Evolutionary conservation across 108 stramenopile genomes (phyloP), one percentile per base, ranked within the genome.

Genomic region (Nannochloropsis salina): DNA sequence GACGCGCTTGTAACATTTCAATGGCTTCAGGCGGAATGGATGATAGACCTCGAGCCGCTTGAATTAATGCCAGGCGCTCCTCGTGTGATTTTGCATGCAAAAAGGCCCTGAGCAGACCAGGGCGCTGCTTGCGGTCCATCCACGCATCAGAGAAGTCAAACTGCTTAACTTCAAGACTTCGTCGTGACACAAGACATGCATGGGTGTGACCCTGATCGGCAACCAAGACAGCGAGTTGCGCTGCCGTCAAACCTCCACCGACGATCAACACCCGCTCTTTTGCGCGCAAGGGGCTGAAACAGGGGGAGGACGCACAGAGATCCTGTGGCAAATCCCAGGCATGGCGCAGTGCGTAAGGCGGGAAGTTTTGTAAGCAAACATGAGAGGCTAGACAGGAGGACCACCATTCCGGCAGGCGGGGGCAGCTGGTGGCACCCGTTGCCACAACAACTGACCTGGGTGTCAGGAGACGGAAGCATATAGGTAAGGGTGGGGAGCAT

Each of bases 121-220:
- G 61, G n/a, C 61, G 61, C 20, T 74, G 61, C n/a, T 74, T 74
- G 61, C 61, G 61, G 61, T 74, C 61, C 61, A 74, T 74, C 61
- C 61, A 74, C 20, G 61, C 61, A 74, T 74, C 8, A 8, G 6
- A 15, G n/a, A 74, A 74, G 61, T 74, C 61, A 2, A 74, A 74
- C 3, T 74, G 61, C 61, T 74, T 74, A n/a, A 74, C 61, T 15
- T n/a, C 61, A 1, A 74, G 61, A n/a, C 20, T 3, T 4, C 61
- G 61, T 2, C 61, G 61, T n/a, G 61, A 74, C 4, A n/a, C 61
- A 4, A 74, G n/a, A n/a, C 20, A n/a, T 15, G 61, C 61, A 8
- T 74, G 2, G n/a, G 1, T n/a, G 15, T 74, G 61, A 74, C 61
- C 61, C 61, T 74, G 61, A 74, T 74, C 61, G 61, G n/a, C 61